Conservation (phyloP, 805 yeast species). For the Saturnispora ahearnii region DNA sequence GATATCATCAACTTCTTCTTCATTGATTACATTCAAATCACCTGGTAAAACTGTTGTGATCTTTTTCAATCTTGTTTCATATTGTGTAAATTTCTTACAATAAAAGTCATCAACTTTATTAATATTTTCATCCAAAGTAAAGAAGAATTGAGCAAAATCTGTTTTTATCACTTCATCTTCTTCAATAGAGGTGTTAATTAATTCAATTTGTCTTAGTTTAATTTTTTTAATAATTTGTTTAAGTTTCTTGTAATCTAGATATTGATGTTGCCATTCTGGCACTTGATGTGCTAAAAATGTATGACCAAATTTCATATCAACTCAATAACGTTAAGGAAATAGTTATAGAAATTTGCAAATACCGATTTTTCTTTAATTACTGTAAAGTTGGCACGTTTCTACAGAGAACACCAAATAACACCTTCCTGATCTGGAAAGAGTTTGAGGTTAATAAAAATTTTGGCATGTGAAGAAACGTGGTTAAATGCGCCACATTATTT, state of each 20-base stretch:
- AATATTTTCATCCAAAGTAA: slow-evolving; percentile 67
- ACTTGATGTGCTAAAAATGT: slow-evolving; percentile 76
- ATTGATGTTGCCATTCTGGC: slow-evolving; percentile 83
- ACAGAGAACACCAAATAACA: background rate
- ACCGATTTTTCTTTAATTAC: background rate
- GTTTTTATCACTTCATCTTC: slow-evolving; percentile 36
- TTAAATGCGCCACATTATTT: background rate
- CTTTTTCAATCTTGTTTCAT: slow-evolving; percentile 55
- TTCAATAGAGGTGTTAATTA: slow-evolving; percentile 22
- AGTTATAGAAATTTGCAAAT: background rate
- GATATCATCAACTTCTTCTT: slow-evolving; percentile 54
- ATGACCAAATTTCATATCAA: slow-evolving; percentile 69
- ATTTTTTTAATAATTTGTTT: slow-evolving; percentile 72
- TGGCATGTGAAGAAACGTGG: too few relatives aligned
- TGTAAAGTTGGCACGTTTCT: background rate
- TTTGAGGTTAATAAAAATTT: background rate
- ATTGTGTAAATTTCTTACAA: slow-evolving; percentile 63
- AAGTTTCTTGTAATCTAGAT: slow-evolving; percentile 77
- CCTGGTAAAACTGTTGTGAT: slow-evolving; percentile 31
- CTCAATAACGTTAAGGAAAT: background rate
- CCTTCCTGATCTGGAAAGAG: background rate
- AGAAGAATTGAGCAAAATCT: slow-evolving; percentile 59
- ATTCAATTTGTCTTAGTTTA: slow-evolving; percentile 33
- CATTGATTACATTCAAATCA: slow-evolving; percentile 23
- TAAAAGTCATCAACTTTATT: slow-evolving; percentile 77